Base-by-base conservation (phyloP, 2,329 filamentous ascomycete species). In the Botrytis elliptica region DNA sequence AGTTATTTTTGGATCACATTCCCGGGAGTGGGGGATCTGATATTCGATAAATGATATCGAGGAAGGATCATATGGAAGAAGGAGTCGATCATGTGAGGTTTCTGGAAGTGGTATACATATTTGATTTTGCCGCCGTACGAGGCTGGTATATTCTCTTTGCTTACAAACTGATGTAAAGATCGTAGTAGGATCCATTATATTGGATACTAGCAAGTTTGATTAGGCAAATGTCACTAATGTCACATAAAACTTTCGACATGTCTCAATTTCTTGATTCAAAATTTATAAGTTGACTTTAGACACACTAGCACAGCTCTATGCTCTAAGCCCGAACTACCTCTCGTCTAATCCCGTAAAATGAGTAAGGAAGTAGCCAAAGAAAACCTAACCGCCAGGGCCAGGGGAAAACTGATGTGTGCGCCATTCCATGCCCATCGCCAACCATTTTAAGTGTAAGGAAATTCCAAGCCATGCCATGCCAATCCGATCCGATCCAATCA, bases 371-470 rank as follows among this genome's bases (percentile, higher is more conserved):
- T 42, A 60, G 42, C n/a, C 57, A 46, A 68, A 52, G 38, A 69
- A 59, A 40, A 9, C 63, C 40, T 12, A 60, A 69, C 71, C 71
- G 29, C 71, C 63, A 69, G 71, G 71, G 64, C 25, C 55, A 60
- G 71, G 44, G 25, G 3, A 72, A 60, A 66, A 29, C 44, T 29
- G 59, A 72, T 9, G n/a, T 74, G 33, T 64, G 52, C 73, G 76
- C 75, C 70, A 33, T 73, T 29, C 63, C 72, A 72, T 70, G 62
- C 63, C 38, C 29, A 42, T 44, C 18, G 42, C 40, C 46, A 63
- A 52, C 42, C 72, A 64, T 72, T 73, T 71, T 71, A 20, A 38
- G 57, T 40, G 12, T 12, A 52, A 40, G 9, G 44, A 52, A 65
- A 71, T 46, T 55, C 44, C 16, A 29, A 25, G 9, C 57, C 69